These are phyloP conservation scores for Eragrostis tef DNA, from an alignment of 202 grass and related monocot species.

Conservation along the genomic window DNA sequence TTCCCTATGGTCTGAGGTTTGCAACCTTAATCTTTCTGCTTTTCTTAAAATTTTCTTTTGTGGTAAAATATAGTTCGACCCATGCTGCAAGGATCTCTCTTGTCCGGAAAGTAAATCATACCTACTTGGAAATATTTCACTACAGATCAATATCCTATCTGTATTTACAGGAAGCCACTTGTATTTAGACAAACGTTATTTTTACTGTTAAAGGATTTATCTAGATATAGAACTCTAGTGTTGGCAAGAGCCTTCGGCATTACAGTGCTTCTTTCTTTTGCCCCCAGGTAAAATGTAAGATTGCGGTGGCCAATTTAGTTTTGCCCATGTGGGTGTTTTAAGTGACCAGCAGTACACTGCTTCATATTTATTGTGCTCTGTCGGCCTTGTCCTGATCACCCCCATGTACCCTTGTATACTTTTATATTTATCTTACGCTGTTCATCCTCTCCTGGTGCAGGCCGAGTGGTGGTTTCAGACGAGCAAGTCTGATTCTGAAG, in stretches of 20 bases:
- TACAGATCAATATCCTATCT: not conserved
- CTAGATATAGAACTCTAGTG: not conserved
- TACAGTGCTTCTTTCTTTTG: conserved; percentile 7
- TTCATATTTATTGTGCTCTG: not conserved
- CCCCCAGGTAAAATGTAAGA: not conserved
- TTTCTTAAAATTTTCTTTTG: not conserved
- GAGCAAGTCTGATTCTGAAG: conserved; percentile 17
- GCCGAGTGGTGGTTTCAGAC: conserved; percentile 73
- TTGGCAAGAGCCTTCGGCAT: not conserved
- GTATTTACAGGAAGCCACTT: not conserved
- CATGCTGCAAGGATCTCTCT: not conserved
- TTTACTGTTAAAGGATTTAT: conserved; percentile 2
- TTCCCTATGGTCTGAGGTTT: not conserved
- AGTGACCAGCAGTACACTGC: not conserved
- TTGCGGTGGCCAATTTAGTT: not conserved
- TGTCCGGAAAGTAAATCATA: not conserved
- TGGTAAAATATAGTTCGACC: not conserved
- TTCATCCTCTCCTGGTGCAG: conserved; percentile 43
- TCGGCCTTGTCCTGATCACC: not conserved
- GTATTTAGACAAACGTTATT: not conserved
- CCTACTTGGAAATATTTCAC: not conserved
- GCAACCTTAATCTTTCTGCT: not conserved
- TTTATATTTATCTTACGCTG: not conserved
- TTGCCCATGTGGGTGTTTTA: conserved; percentile 29
- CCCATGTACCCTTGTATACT: not conserved